Conservation (phyloP, 164 flowering plant species). For the Liquidambar formosana region DNA sequence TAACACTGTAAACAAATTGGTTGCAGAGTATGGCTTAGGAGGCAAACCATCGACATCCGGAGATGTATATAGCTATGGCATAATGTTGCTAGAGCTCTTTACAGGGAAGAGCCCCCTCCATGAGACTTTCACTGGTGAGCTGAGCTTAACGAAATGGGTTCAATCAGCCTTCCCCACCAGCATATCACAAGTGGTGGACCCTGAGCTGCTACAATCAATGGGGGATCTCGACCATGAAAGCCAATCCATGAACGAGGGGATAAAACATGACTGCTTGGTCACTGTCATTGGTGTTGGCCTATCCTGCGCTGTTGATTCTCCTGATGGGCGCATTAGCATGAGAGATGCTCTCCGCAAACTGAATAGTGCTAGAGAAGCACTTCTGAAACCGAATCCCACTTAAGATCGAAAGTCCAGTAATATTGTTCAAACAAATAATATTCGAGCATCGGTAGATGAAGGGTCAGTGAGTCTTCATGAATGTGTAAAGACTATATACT, state of each 20-base stretch:
- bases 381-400: conserved; percentile 11
- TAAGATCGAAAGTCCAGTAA: no score
- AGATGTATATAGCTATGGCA: conserved; percentile 44
- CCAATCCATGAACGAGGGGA: not conserved
- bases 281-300: conserved; percentile 29
- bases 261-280: conserved; percentile 15
- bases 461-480: no score
- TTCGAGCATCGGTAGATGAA: no score
- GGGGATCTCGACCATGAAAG: not conserved
- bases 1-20: not conserved
- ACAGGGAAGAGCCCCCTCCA: conserved; percentile 41
- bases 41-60: conserved; percentile 40
- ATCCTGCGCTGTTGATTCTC: conserved; percentile 28
- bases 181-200: conserved; percentile 27
- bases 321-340: conserved; percentile 28
- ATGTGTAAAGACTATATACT: no score
- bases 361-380: conserved; percentile 6
- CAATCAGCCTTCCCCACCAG: conserved; percentile 24
- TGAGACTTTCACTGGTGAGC: conserved; percentile 28
- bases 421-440: no score
- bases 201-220: conserved; percentile 19
- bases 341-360: conserved; percentile 30
- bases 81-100: conserved; percentile 37
- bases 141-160: conserved; percentile 35
- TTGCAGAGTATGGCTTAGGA: conserved; percentile 48